These are phyloP conservation scores for Alliaria petiolata DNA, from an alignment of 345 rosid genomes.

Conservation along the genomic window DNA sequence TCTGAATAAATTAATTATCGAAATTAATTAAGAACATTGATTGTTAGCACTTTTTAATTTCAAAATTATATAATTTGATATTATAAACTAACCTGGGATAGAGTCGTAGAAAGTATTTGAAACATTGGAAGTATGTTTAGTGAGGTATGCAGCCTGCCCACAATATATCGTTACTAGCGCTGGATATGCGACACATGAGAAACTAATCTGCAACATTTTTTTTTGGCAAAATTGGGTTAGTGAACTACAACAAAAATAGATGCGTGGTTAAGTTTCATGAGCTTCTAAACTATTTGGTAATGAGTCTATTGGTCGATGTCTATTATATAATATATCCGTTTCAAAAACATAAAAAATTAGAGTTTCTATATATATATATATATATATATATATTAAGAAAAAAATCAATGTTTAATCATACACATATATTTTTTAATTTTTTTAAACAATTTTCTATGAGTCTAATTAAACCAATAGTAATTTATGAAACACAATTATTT, in stretches of 20 bases:
- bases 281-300: not conserved
- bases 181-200: constrained; percentile 47
- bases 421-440: too few species aligned
- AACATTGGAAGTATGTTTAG: constrained; percentile 36
- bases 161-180: constrained; percentile 38
- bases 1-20: too few species aligned
- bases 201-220: constrained; percentile 62
- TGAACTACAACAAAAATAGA: not conserved
- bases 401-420: too few species aligned
- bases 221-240: not conserved
- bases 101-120: constrained; percentile 58
- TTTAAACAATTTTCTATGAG: too few species aligned
- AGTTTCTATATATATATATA: too few species aligned
- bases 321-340: not conserved
- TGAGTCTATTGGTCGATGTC: not conserved
- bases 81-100: constrained; percentile 40
- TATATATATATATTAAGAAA: too few species aligned
- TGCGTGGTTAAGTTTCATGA: not conserved
- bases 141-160: constrained; percentile 66
- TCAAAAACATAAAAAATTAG: too few species aligned
- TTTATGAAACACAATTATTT: too few species aligned
- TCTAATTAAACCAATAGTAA: too few species aligned
- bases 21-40: not conserved
- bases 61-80: not conserved
- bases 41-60: not conserved